Evolutionary conservation across 202 grass and related monocot species (phyloP).

Genomic region (Schoenoplectus triqueter): DNA sequence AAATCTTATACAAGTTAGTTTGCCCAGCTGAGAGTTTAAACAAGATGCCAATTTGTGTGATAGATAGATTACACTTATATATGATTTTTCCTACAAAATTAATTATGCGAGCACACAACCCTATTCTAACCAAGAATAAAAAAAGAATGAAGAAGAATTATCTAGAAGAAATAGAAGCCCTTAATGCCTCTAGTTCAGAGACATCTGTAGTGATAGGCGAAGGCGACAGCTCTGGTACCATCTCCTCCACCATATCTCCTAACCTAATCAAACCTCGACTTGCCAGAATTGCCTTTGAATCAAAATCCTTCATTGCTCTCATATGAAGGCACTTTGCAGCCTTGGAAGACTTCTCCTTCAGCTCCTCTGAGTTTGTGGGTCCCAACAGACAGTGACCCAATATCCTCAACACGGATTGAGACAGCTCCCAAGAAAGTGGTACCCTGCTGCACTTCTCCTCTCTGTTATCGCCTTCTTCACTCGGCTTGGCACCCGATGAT

Average conservation of each 20-base stretch:
- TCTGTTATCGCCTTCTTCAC: neutral
- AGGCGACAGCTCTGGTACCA: slow-evolving; percentile 61
- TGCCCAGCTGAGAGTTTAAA: too few species aligned
- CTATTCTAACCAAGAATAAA: neutral
- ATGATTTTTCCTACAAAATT: neutral
- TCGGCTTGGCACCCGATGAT: neutral
- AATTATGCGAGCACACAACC: neutral
- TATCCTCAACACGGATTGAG: slow-evolving; percentile 61
- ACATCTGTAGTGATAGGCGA: slow-evolving; percentile 38
- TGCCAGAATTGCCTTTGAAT: slow-evolving; percentile 55
- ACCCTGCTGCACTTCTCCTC: slow-evolving; percentile 45
- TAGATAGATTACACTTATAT: neutral
- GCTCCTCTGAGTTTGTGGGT: slow-evolving; percentile 45
- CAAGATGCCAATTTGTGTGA: too few species aligned
- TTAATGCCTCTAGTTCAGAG: slow-evolving; percentile 62
- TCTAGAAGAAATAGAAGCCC: slow-evolving; percentile 49
- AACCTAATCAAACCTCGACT: slow-evolving; percentile 65
- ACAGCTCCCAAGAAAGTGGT: slow-evolving; percentile 81
- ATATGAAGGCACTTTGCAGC: slow-evolving; percentile 57
- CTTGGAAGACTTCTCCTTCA: slow-evolving; percentile 49
- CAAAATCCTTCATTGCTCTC: slow-evolving; percentile 59
- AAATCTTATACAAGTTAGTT: too few species aligned
- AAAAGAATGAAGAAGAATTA: neutral
- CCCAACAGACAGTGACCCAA: slow-evolving; percentile 74
- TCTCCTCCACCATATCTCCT: slow-evolving; percentile 58